Base-by-base conservation (phyloP, 495 filamentous ascomycete genomes). In the Apodospora peruviana region DNA sequence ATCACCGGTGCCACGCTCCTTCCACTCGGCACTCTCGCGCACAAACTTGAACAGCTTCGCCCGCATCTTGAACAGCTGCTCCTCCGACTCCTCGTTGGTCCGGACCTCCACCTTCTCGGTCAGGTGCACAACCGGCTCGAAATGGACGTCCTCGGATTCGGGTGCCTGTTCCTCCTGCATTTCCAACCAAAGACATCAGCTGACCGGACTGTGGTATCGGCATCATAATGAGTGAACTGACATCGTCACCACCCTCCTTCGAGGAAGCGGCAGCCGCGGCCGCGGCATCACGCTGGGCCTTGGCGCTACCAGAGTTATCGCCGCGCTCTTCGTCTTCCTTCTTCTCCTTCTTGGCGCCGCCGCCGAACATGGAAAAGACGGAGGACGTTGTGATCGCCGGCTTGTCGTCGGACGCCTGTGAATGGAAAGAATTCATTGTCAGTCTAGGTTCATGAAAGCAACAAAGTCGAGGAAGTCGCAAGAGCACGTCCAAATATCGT, bases 1-100 rank as follows among this genome's bases (percentile, higher is more conserved):
- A 61, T 96, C 91, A 58, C 94, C 94, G 47, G 93, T 97, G 44
- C 94, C 94, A 64, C 94, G 86, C 80, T 99, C 94, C 80, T 97
- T 99, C 94, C 94, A 99, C 74, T 96, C 93, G 68, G 87, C 82
- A 53, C 75, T 74, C 5, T 95, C 89, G 42, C 84, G 77, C 68
- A 95, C 87, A 68, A 96, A 99, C 75, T 88, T 89, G 85, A 99
- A 99, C 46, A 99, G 84, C 81, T 99, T 99, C 65, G 94, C 94
- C 53, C 91, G 86, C 94, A 97, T 96, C 83, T 96, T 97, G 81
- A 97, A 97, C 20, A 78, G 73, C 74, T 96, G 87, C 75, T 96
- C 90, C 76, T 99, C 91, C 42, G 86, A 82, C 79, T 99, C 94
- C 74, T 99, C 94, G 70, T 96, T 93, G 70, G 93, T 97, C 80